Evolutionary conservation across 805 yeast species (phyloP).

Genomic region (Starmerella floris): DNA sequence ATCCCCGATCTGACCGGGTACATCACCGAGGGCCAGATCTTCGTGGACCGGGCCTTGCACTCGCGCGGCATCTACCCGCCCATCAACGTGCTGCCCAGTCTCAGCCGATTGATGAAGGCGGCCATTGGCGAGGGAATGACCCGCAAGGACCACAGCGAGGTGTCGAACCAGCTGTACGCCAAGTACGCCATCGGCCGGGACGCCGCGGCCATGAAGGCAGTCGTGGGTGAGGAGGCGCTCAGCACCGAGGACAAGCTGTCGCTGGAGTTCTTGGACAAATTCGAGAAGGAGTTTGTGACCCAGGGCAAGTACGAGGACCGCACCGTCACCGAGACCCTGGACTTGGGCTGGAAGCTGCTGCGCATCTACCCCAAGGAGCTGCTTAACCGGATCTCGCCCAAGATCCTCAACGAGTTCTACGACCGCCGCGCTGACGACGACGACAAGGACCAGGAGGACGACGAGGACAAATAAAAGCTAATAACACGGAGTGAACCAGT

Average conservation of each 20-base stretch:
- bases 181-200: slow-evolving; percentile 99
- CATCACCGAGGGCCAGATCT: slow-evolving; percentile 98
- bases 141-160: slow-evolving; percentile 98
- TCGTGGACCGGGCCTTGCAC: slow-evolving; percentile 87
- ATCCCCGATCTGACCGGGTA: slow-evolving; percentile 99
- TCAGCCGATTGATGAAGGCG: slow-evolving; percentile 95
- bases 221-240: slow-evolving; percentile 98
- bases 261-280: slow-evolving; percentile 92
- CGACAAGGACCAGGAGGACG: slow-evolving; percentile 33
- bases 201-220: slow-evolving; percentile 99
- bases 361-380: slow-evolving; percentile 98
- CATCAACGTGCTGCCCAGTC: slow-evolving; percentile 91
- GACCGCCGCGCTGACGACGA: slow-evolving; percentile 37
- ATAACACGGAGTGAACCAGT: background rate
- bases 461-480: slow-evolving; percentile 10
- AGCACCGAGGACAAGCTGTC: slow-evolving; percentile 96
- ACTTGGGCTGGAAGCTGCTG: slow-evolving; percentile 93
- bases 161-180: slow-evolving; percentile 95
- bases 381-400: slow-evolving; percentile 96
- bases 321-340: slow-evolving; percentile 85
- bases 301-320: slow-evolving; percentile 98
- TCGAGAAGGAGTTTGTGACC: slow-evolving; percentile 84
- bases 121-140: slow-evolving; percentile 99
- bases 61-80: slow-evolving; percentile 99
- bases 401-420: slow-evolving; percentile 88